Evolutionary conservation across 2,329 filamentous ascomycete genomes (phyloP).

Genomic region (Endothia cerciana): DNA sequence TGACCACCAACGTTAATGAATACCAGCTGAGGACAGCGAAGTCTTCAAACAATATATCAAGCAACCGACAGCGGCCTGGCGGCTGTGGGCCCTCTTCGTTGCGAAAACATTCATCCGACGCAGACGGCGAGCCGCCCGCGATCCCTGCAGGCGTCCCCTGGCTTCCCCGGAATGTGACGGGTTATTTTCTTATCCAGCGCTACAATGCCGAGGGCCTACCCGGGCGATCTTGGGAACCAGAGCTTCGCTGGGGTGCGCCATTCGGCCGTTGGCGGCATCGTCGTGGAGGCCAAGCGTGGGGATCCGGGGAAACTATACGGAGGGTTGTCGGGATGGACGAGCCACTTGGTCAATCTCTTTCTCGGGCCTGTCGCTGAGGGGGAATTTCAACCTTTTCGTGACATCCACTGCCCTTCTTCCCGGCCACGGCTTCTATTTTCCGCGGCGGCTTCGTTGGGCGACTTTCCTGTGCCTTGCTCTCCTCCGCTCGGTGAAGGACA

Average conservation of each 20-base stretch:
- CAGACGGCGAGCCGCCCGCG: conserved; percentile 3
- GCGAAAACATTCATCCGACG: conserved; percentile 26
- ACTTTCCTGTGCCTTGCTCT: not conserved
- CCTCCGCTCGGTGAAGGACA: conserved; percentile 1
- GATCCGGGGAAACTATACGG: conserved; percentile 11
- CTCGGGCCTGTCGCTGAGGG: not conserved
- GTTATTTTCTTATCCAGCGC: conserved; percentile 23
- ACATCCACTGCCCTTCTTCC: not conserved
- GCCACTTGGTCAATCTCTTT: not conserved
- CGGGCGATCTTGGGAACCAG: conserved; percentile 4
- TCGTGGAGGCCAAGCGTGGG: conserved; percentile 1
- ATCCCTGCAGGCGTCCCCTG: not conserved
- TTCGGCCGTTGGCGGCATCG: conserved; percentile 15
- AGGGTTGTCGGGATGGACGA: conserved; percentile 6
- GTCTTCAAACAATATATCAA: too few species aligned
- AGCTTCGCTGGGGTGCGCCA: not conserved
- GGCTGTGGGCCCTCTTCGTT: not conserved
- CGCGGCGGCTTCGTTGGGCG: not conserved
- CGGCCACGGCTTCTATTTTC: not conserved
- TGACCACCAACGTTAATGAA: too few species aligned
- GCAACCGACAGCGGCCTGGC: not conserved
- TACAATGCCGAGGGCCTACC: conserved; percentile 24
- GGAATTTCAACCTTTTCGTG: not conserved
- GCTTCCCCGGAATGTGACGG: conserved; percentile 20
- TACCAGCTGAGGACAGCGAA: too few species aligned